phyloP scores from a whole-genome alignment of 2,329 filamentous ascomycete genomes.

The Hypoxylon sp. region DNA sequence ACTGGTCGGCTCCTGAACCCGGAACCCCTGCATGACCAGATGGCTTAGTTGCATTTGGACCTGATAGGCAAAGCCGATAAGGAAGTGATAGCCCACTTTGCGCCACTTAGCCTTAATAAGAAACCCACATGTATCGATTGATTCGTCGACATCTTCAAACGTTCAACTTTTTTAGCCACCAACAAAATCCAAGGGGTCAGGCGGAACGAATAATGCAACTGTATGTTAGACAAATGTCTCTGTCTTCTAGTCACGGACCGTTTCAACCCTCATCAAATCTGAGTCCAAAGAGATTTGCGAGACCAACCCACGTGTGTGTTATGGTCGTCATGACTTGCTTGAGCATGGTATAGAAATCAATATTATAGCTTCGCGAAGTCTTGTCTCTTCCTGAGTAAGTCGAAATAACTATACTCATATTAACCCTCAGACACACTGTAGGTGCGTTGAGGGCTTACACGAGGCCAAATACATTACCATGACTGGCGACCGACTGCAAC shows the following conservation, averaged over 20 bases:
- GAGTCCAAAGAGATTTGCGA: conserved; percentile 14
- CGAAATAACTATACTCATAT: background rate
- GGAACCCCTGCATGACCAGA: conserved; percentile 36
- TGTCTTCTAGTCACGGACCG: conserved; percentile 22
- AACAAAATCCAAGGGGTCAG: conserved; percentile 11
- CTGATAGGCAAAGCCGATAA: conserved; percentile 15
- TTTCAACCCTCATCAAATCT: too few relatives aligned
- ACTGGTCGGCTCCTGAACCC: conserved; percentile 20
- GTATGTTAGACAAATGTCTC: conserved; percentile 14
- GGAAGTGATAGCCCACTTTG: conserved; percentile 32
- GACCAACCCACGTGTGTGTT: conserved; percentile 26
- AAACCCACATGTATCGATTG: conserved; percentile 42
- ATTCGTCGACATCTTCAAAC: conserved; percentile 28
- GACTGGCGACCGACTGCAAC: background rate
- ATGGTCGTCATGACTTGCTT: conserved; percentile 4
- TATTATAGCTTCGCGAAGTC: background rate
- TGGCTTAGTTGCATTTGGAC: conserved; percentile 8
- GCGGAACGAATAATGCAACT: conserved; percentile 25
- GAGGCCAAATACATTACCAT: background rate
- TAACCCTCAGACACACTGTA: background rate
- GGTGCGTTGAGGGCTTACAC: background rate
- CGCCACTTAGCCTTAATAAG: conserved; percentile 30
- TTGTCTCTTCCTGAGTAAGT: background rate
- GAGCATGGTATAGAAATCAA: conserved; percentile 5
- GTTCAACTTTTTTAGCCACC: background rate